Evolutionary conservation across 352 stramenopile species (phyloP).

Genomic region (Globisporangium middletonii): DNA sequence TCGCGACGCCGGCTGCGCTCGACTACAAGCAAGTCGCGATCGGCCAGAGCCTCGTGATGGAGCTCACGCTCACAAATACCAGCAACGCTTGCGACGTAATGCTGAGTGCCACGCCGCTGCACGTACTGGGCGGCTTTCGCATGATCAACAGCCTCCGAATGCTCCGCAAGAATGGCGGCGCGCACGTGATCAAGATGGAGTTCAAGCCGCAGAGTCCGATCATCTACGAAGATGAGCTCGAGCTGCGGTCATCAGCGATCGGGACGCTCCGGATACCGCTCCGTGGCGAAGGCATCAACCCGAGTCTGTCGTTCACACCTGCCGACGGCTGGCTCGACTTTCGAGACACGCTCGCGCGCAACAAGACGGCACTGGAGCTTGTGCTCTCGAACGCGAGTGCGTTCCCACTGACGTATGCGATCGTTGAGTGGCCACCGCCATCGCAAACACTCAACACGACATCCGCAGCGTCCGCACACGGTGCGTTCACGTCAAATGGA

Average conservation of each 20-base stretch:
- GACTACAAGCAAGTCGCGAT: constrained; percentile 88
- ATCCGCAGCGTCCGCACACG: not conserved
- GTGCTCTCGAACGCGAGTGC: constrained; percentile 53
- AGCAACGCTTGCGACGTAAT: constrained; percentile 20
- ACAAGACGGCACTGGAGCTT: constrained; percentile 35
- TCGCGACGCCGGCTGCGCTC: constrained; percentile 33
- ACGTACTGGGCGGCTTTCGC: constrained; percentile 77
- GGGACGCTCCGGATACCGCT: constrained; percentile 35
- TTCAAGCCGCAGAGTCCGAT: constrained; percentile 53
- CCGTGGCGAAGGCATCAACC: constrained; percentile 69
- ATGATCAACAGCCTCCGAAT: constrained; percentile 63
- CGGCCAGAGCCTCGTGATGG: constrained; percentile 45
- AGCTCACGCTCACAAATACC: constrained; percentile 61
- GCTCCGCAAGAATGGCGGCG: constrained; percentile 23
- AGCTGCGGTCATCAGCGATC: constrained; percentile 30
- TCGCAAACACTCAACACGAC: too few species aligned
- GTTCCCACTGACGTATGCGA: constrained; percentile 57
- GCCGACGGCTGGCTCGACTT: constrained; percentile 59
- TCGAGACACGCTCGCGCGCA: constrained; percentile 57
- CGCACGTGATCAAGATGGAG: constrained; percentile 40
- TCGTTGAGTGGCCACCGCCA: constrained; percentile 16
- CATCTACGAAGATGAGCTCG: constrained; percentile 69
- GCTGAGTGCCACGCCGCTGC: constrained; percentile 54
- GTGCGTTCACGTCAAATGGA: constrained; percentile 13
- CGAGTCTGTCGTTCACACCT: constrained; percentile 59